phyloP scores from a whole-genome alignment of 2,329 filamentous ascomycete genomes.

The Pseudonectria buxi region DNA sequence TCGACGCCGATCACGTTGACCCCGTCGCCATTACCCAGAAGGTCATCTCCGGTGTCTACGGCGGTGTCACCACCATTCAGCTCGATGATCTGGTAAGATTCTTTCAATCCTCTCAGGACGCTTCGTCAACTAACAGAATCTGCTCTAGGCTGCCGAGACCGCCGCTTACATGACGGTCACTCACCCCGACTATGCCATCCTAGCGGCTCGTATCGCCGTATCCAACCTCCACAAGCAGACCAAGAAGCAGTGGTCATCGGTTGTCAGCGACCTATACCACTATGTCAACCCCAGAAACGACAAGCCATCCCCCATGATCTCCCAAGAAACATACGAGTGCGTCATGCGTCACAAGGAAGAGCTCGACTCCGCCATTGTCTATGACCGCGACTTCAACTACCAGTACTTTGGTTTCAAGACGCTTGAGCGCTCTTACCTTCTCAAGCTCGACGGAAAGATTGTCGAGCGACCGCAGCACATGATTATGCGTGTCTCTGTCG shows the following conservation, averaged over 20 bases:
- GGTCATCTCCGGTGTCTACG: slow-evolving; percentile 98
- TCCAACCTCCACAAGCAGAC: slow-evolving; percentile 99
- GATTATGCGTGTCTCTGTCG: slow-evolving; percentile 98
- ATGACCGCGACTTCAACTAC: slow-evolving; percentile 99
- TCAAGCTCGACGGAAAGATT: slow-evolving; percentile 92
- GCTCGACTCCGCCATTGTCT: slow-evolving; percentile 97
- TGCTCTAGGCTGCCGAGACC: slow-evolving; percentile 81
- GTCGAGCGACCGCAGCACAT: slow-evolving; percentile 97
- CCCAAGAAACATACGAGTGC: slow-evolving; percentile 79
- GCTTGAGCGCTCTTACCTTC: slow-evolving; percentile 91
- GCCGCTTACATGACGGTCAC: slow-evolving; percentile 99
- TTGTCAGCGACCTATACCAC: slow-evolving; percentile 87
- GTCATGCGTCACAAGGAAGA: slow-evolving; percentile 96
- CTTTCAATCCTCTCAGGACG: slow-evolving; percentile 4
- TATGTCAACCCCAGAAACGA: slow-evolving; percentile 94
- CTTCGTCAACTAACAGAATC: slow-evolving; percentile 11
- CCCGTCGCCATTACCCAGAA: slow-evolving; percentile 98
- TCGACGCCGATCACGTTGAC: slow-evolving; percentile 92
- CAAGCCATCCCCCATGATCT: slow-evolving; percentile 86
- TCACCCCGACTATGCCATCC: slow-evolving; percentile 97
- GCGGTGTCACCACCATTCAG: slow-evolving; percentile 93
- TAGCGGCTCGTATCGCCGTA: slow-evolving; percentile 95
- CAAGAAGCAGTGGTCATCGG: slow-evolving; percentile 98
- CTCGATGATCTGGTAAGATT: slow-evolving; percentile 84
- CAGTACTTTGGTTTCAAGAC: slow-evolving; percentile 99